Percentiles rank a stretch among this genome's conserved stretches.
Evolutionary conservation across 805 yeast species (phyloP).

Genomic region (Schizosaccharomyces cryophilus): DNA sequence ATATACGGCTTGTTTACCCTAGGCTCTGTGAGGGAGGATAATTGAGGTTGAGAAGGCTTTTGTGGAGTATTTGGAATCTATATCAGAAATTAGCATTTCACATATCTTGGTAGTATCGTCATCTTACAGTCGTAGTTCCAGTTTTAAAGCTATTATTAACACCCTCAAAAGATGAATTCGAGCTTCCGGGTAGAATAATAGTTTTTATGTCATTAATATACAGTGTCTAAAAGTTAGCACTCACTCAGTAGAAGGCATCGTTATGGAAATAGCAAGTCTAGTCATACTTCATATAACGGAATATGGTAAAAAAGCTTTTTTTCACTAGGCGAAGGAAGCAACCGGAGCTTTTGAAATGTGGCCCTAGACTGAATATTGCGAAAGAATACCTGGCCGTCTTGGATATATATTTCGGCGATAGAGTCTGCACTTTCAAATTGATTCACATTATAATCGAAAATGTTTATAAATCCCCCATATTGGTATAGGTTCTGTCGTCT

Average conservation of each 20-base stretch:
- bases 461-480: not conserved
- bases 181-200: no score
- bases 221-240: no score
- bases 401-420: not conserved
- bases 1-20: no score
- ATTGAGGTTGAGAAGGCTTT: not conserved
- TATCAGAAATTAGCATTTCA: no score
- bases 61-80: not conserved
- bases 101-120: no score
- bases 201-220: no score
- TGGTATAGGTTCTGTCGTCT: not conserved
- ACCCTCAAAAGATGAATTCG: no score
- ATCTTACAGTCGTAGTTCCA: not conserved
- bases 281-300: not conserved
- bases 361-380: not conserved
- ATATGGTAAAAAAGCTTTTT: not conserved
- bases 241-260: no score
- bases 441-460: not conserved
- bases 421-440: not conserved
- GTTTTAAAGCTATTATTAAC: not conserved
- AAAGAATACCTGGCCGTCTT: not conserved
- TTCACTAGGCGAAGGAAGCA: not conserved
- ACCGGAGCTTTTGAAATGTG: not conserved
- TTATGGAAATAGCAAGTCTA: not conserved
- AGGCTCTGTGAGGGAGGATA: not conserved